These are phyloP conservation scores for Cladosporium sp. DNA, from an alignment of 2,329 filamentous ascomycete species.

Conservation along the genomic window DNA sequence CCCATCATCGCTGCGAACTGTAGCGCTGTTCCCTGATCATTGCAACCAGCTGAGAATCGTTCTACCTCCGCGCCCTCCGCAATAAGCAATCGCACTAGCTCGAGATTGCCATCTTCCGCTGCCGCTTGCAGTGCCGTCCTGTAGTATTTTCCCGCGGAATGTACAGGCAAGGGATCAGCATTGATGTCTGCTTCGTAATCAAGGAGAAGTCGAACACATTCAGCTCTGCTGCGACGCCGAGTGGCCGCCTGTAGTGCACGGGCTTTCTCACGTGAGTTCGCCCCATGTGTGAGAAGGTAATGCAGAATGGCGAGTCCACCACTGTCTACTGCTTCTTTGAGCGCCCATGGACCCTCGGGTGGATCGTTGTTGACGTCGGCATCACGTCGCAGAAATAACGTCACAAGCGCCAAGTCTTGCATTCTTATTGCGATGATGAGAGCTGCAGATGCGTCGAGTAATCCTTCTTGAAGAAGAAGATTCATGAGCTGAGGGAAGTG, in stretches of 20 bases:
- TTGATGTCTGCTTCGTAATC: neutral
- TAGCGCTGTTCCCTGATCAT: neutral
- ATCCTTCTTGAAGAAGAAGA: neutral
- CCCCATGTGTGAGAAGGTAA: neutral
- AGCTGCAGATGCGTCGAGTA: neutral
- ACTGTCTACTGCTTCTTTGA: neutral
- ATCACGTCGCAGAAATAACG: neutral
- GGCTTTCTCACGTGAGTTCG: neutral
- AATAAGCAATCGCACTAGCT: neutral
- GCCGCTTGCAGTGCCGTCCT: neutral
- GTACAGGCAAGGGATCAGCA: neutral
- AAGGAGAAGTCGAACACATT: neutral
- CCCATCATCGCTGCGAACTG: neutral
- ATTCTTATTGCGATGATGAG: neutral
- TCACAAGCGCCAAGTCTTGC: neutral
- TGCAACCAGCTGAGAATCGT: neutral
- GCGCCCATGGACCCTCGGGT: neutral
- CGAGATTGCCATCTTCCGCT: neutral
- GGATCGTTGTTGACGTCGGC: neutral
- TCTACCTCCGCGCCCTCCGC: neutral
- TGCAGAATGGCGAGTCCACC: neutral
- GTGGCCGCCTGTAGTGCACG: neutral
- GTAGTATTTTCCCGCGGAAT: too few species aligned
- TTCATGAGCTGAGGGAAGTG: neutral
- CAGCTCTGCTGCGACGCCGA: accelerated